Conservation (phyloP, 345 rosid species). For the Xanthoceras sorbifolium region DNA sequence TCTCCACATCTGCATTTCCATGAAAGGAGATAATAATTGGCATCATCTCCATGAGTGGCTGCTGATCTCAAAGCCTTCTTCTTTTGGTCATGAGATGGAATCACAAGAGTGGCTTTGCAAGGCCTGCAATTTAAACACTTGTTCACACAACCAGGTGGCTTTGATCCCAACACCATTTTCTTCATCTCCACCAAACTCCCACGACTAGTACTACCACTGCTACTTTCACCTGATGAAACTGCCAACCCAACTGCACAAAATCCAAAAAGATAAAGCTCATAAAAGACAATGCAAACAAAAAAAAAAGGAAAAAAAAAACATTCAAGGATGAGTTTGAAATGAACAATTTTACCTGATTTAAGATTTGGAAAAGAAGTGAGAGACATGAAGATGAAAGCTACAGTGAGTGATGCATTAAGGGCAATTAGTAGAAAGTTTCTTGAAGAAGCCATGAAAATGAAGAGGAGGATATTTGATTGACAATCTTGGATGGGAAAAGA, state of each 20-base stretch:
- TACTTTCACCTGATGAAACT: constrained; percentile 7
- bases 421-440: constrained; percentile 22
- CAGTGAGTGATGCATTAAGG: constrained; percentile 27
- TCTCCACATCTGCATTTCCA: constrained; percentile 78
- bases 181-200: constrained; percentile 21
- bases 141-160: constrained; percentile 69
- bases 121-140: constrained; percentile 70
- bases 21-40: constrained; percentile 58
- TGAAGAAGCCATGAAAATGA: constrained; percentile 21
- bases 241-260: constrained; percentile 17
- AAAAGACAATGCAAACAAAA: too few species aligned
- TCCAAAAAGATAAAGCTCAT: not conserved
- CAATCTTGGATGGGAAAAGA: not conserved
- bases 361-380: constrained; percentile 20
- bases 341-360: constrained; percentile 32
- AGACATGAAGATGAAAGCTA: constrained; percentile 22
- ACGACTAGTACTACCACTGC: not conserved
- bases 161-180: constrained; percentile 64
- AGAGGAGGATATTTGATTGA: too few species aligned
- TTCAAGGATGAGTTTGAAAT: not conserved
- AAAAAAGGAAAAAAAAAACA: not conserved
- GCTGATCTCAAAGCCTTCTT: not conserved
- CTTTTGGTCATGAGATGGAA: constrained; percentile 29
- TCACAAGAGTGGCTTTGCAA: constrained; percentile 61
- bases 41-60: constrained; percentile 25